Evolutionary conservation across 495 filamentous ascomycete genomes (phyloP).

Genomic region (Beverwykella pulmonaria): DNA sequence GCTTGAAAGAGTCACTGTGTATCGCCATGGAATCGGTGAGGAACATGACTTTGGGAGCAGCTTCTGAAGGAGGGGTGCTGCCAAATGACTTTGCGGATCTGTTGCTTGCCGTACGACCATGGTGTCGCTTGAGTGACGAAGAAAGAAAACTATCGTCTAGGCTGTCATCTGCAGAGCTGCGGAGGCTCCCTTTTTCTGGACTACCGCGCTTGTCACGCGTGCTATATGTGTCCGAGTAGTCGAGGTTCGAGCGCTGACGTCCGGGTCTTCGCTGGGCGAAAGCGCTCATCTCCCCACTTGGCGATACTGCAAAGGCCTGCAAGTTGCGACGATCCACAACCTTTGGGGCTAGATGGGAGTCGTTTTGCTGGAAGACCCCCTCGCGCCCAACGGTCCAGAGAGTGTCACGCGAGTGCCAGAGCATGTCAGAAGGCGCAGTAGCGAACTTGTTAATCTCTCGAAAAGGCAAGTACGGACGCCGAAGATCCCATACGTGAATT

Average conservation of each 20-base stretch:
- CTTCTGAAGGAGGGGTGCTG: constrained; percentile 44
- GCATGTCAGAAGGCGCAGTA: constrained; percentile 69
- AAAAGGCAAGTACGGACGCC: constrained; percentile 80
- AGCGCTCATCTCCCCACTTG: constrained; percentile 60
- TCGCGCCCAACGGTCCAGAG: constrained; percentile 89
- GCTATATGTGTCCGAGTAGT: constrained; percentile 39
- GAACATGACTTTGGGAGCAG: constrained; percentile 29
- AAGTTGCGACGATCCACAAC: constrained; percentile 73
- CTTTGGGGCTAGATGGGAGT: constrained; percentile 78
- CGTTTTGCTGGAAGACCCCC: constrained; percentile 83
- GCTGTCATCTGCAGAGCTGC: constrained; percentile 50
- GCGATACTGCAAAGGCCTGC: constrained; percentile 63
- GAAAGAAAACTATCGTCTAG: constrained; percentile 51
- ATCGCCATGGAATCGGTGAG: constrained; percentile 43
- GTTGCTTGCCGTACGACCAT: constrained; percentile 42
- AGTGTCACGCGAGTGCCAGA: constrained; percentile 89
- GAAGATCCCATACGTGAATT: constrained; percentile 92
- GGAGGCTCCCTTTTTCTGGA: constrained; percentile 43
- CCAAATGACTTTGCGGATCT: constrained; percentile 45
- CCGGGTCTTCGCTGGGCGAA: constrained; percentile 54
- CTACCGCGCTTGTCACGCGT: constrained; percentile 35
- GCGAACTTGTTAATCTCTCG: constrained; percentile 80
- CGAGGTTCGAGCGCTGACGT: constrained; percentile 46
- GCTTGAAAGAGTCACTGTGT: constrained; percentile 43
- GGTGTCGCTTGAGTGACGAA: constrained; percentile 43